Percentiles rank a stretch among this genome's conserved stretches.
Conservation (phyloP, 2,329 filamentous ascomycete genomes). For the Juglanconis juglandina region DNA sequence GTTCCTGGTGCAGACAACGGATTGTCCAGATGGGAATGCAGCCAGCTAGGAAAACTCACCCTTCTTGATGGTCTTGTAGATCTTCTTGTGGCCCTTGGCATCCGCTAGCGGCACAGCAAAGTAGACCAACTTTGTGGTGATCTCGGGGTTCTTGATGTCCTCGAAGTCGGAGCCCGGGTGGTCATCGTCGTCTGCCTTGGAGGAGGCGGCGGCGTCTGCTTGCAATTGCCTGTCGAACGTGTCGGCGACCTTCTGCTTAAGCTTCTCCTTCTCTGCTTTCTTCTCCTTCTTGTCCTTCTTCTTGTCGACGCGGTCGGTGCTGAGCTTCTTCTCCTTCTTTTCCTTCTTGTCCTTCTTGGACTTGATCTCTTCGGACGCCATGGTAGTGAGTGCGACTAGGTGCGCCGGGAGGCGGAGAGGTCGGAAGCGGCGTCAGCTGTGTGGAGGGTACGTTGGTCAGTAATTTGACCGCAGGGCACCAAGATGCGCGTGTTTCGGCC, state of each 20-base stretch:
- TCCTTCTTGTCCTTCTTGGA: constrained; percentile 51
- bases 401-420: not conserved
- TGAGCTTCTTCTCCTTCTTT: constrained; percentile 54
- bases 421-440: not conserved
- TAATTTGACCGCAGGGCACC: not conserved
- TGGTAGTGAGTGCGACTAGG: constrained; percentile 23
- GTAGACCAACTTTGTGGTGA: constrained; percentile 59
- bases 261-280: constrained; percentile 73
- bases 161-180: constrained; percentile 23
- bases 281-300: constrained; percentile 63
- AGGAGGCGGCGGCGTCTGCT: constrained; percentile 47
- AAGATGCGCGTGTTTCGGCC: not conserved
- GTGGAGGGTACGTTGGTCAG: not conserved
- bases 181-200: constrained; percentile 39
- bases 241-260: constrained; percentile 53
- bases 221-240: constrained; percentile 64
- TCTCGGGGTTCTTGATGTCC: constrained; percentile 41
- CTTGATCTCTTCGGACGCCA: constrained; percentile 49
- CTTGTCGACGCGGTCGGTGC: constrained; percentile 51
- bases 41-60: constrained; percentile 37
- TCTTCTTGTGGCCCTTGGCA: constrained; percentile 70
- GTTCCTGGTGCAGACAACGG: too few relatives aligned
- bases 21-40: constrained; percentile 9
- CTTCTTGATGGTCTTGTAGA: constrained; percentile 63
- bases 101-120: constrained; percentile 80